Evolutionary conservation across 805 yeast species (phyloP), one percentile per base, ranked within the genome.

Genomic region (Saccharomycopsis sp.): DNA sequence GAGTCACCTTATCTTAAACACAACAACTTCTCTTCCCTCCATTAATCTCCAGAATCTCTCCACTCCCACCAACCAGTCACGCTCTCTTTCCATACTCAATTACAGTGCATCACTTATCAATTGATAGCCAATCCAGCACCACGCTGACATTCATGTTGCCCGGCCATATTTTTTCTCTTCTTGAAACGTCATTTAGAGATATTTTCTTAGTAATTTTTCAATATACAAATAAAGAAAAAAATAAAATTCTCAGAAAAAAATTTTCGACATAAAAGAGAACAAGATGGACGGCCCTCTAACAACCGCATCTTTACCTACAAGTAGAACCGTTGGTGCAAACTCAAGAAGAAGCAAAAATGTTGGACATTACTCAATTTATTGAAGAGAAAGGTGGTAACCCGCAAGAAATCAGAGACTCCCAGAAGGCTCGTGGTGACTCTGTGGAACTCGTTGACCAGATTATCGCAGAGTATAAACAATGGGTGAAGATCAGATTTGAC

Each of bases 381-480:
- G 96, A 85, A 66, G 99, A 94, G 71, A 93, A 91, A 75, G 99
- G 99, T 60, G 99, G 99, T 63, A 83, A 92, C 73, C 97, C 99
- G 50, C 93, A 92, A 66, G 78, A 78, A 57, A 90, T 94, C 71
- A 87, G 87, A 72, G 82, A 77, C 69, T 92, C 97, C 44, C 99
- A 94, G 75, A 84, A 77, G 73, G 96, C 96, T 63, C 90, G 99
- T 79, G 96, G 96, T 62, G 98, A 83, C 66, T 77, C 94, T 41
- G 98, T 92, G 56, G 99, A 94, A 74, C 69, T 94, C 56, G 98
- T 94, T 56, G 99, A 94, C 72, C 97, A 93, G 76, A 92, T 94
- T 72, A 89, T 94, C 70, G 79, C 76, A 63, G 96, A 86, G 66
- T 94, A 94, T 81, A 89, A 88, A 75, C 85, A 83, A 62, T 94